Conservation (phyloP, 306 rosid genomes). For the Malus orientalis region DNA sequence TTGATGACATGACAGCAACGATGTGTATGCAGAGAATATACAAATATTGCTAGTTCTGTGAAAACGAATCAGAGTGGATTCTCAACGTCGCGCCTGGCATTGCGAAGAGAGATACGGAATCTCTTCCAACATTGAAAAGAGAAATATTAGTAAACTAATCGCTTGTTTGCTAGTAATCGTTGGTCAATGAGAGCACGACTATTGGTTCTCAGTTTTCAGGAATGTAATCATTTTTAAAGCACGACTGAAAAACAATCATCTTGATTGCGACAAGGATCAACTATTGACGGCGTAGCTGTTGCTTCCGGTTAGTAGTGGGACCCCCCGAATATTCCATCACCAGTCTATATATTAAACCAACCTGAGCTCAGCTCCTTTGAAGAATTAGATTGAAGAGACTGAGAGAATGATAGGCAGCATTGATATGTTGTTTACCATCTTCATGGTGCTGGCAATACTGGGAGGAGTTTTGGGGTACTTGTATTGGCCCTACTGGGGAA, state of each 20-base stretch:
- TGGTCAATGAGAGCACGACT: not conserved
- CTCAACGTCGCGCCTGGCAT: not conserved
- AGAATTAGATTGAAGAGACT: not conserved
- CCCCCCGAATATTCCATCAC: conserved; percentile 2
- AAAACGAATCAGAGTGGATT: not conserved
- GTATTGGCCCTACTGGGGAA: conserved; percentile 71
- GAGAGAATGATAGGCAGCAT: not conserved
- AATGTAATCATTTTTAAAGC: not conserved
- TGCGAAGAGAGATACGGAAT: not conserved
- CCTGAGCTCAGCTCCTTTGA: not conserved
- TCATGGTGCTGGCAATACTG: conserved; percentile 35
- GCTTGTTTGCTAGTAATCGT: too few species aligned
- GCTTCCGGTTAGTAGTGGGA: not conserved
- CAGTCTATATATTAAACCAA: not conserved
- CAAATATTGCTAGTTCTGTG: not conserved
- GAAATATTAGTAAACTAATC: too few species aligned
- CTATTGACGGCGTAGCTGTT: not conserved
- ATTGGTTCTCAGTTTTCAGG: conserved; percentile 29
- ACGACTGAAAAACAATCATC: conserved; percentile 30
- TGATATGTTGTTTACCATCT: conserved; percentile 14
- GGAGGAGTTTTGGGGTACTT: conserved; percentile 46
- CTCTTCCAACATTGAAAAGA: too few species aligned
- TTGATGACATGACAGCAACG: not conserved
- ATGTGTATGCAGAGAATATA: too few species aligned
- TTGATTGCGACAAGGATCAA: not conserved